Percentiles rank a stretch among this genome's conserved stretches.
phyloP scores from a whole-genome alignment of 352 stramenopile genomes.

The Phytophthora tentaculata region DNA sequence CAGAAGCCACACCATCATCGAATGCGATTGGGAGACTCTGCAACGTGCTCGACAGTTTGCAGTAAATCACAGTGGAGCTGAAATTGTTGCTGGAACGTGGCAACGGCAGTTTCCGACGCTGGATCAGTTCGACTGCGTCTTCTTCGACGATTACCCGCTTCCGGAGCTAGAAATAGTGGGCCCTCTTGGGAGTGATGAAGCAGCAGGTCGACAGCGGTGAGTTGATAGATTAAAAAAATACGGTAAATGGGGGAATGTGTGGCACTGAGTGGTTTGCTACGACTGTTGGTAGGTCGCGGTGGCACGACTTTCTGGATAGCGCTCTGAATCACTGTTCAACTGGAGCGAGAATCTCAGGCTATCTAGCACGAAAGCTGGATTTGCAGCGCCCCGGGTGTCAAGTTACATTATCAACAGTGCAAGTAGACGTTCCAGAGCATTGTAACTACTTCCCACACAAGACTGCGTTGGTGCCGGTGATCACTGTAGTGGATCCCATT shows the following conservation, averaged over 20 bases:
- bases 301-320: conserved; percentile 75
- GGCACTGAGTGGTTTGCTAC: conserved; percentile 6
- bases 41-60: conserved; percentile 56
- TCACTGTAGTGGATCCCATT: conserved; percentile 55
- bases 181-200: background rate
- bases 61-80: conserved; percentile 34
- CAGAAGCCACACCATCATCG: conserved; percentile 73
- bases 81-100: conserved; percentile 73
- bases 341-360: conserved; percentile 70
- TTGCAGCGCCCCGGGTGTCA: conserved; percentile 52
- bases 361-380: conserved; percentile 63
- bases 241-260: background rate
- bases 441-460: conserved; percentile 77
- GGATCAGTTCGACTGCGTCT: conserved; percentile 76
- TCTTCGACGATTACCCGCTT: conserved; percentile 85
- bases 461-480: conserved; percentile 63
- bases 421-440: conserved; percentile 46
- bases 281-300: conserved; percentile 53
- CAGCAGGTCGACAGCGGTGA: conserved; percentile 19
- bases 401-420: conserved; percentile 35
- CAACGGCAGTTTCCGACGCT: conserved; percentile 61
- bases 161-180: conserved; percentile 46
- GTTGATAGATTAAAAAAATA: background rate
- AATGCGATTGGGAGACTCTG: conserved; percentile 76
- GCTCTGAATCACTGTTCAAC: conserved; percentile 50